Evolutionary conservation across 2,329 filamentous ascomycete species (phyloP), one percentile per base, ranked within the genome.

Genomic region (Penicillium sp.): DNA sequence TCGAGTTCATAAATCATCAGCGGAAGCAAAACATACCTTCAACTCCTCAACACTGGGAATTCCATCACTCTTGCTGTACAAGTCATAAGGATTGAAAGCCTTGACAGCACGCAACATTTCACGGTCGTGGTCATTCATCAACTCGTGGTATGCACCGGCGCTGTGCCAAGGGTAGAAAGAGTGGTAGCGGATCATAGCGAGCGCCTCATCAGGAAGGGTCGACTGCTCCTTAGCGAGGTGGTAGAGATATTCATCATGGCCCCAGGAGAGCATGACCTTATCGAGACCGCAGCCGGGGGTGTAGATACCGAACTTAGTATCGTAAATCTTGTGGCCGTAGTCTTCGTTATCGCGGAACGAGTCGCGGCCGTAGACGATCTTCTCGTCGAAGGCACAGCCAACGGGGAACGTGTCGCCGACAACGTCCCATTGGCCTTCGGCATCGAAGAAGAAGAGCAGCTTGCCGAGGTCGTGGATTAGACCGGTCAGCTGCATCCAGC

Each of bases 171-270:
- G 84, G 71, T 95, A 95, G 72, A 95, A 95, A 6, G 83, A 88
- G 72, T 95, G 89, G 72, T 94, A 95, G 49, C 89, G 77, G 67
- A 95, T 93, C 87, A 95, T 95, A 53, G 88, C 89, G 10, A 95
- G 77, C 0, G 85, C 86, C 77, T 95, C 88, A 41, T 79, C 77
- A 0, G 89, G 89, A 38, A 95, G 77, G 0, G 75, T 84, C 43
- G 80, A 84, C 75, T 95, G 88, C 55, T 86, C 84, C 75, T 88
- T 89, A 70, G 87, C 82, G 53, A 95, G 83, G 63, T 88, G 83
- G 75, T 95, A 95, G 33, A 72, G 62, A 49, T 72, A 72, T 57
- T 72, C 69, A 39, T 72, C 69, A 44, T 72, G 69, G 15, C 89
- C 89, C 88, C 89, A 95, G 57, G 82, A 87, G 53, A 95, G 78